Conservation (phyloP, 2,329 filamentous ascomycete species). For the Aspergillus udagawae region DNA sequence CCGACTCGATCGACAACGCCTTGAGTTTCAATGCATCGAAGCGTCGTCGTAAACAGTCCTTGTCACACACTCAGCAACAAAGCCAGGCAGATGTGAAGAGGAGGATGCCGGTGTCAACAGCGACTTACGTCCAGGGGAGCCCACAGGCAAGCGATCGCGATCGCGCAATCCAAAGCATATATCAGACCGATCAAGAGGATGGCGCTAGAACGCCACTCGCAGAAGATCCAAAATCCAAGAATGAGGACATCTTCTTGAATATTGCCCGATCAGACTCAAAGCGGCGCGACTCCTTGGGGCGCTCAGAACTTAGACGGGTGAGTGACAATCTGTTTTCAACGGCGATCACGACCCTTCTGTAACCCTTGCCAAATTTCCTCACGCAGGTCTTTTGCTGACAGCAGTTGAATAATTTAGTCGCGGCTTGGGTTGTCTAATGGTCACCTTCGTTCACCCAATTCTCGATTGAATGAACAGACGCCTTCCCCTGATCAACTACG, state of each 20-base stretch:
- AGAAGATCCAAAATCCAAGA: constrained; percentile 36
- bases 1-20: constrained; percentile 20
- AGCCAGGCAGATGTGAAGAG: constrained; percentile 27
- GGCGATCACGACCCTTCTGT: neutral
- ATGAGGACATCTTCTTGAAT: constrained; percentile 46
- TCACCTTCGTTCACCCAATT: constrained; percentile 31
- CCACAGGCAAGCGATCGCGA: constrained; percentile 23
- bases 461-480: constrained; percentile 30
- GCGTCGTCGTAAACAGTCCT: constrained; percentile 25
- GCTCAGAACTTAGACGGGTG: constrained; percentile 38
- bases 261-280: constrained; percentile 41
- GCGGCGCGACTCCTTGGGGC: constrained; percentile 34
- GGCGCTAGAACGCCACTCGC: constrained; percentile 30
- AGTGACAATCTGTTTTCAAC: constrained; percentile 17
- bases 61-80: constrained; percentile 16
- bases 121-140: constrained; percentile 27
- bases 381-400: neutral
- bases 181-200: constrained; percentile 25
- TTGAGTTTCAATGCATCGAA: constrained; percentile 27
- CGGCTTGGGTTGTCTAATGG: constrained; percentile 34
- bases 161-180: constrained; percentile 21
- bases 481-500: constrained; percentile 34
- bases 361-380: neutral
- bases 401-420: constrained; percentile 23
- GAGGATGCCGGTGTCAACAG: constrained; percentile 30